Evolutionary conservation across 768 basidiomycete genomes (phyloP), one percentile per base, ranked within the genome.

Genomic region (Hysterangium stoloniferum): DNA sequence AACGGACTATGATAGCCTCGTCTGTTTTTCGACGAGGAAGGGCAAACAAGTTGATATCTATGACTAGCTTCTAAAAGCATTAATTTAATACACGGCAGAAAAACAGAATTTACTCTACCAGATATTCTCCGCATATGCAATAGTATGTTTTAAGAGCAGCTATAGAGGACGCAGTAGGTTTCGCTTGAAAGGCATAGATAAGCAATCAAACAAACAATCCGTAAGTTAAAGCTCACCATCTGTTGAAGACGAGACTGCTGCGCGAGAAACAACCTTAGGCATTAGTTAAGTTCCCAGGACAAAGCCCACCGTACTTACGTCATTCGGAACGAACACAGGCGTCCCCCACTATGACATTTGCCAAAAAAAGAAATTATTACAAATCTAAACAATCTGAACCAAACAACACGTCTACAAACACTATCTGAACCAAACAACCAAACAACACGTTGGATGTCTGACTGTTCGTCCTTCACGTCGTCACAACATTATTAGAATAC

Each of bases 261-360:
- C 92, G 57, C 89, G 79, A 3, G 90, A 91, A 61, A 93, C 78
- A 55, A 96, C 87, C 66, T 94, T 94, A 47, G 92, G 92, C 92
- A 95, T 95, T n/a, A 44, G 19, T 34, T 37, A 20, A 33, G 31
- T 13, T 17, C 7, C 9, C 7, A 15, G 28, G 25, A n/a, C n/a
- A n/a, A n/a, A n/a, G n/a, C n/a, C n/a, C n/a, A n/a, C n/a, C n/a
- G n/a, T n/a, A n/a, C n/a, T n/a, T n/a, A n/a, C n/a, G n/a, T n/a
- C n/a, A n/a, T n/a, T n/a, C n/a, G n/a, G n/a, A n/a, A n/a, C n/a
- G n/a, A n/a, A n/a, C n/a, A n/a, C n/a, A n/a, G n/a, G n/a, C n/a
- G n/a, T n/a, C n/a, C n/a, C n/a, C n/a, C n/a, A n/a, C n/a, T n/a
- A n/a, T n/a, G n/a, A n/a, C n/a, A n/a, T n/a, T n/a, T n/a, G n/a